A percentile compares a stretch with the other conserved stretches of the same genome.
phyloP scores from a whole-genome alignment of 73 alveolate species.

The Urostyla sp. region DNA sequence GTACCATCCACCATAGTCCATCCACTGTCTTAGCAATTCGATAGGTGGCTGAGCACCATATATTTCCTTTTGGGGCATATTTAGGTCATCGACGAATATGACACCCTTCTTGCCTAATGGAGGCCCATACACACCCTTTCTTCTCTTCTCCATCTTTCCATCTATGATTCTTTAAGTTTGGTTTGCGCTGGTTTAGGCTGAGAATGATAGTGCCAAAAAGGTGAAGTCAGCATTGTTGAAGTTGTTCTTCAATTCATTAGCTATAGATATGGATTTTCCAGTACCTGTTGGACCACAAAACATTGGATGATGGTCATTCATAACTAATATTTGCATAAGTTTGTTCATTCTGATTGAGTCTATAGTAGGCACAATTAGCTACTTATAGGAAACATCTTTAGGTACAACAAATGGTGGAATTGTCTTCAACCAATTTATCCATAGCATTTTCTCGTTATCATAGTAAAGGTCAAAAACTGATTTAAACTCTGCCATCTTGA shows the following conservation, averaged over 20 bases:
- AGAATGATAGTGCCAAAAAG: slow-evolving; percentile 92
- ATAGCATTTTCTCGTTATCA: slow-evolving; percentile 73
- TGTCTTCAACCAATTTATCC: slow-evolving; percentile 84
- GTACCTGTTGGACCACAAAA: slow-evolving; percentile 99
- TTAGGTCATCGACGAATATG: slow-evolving; percentile 99
- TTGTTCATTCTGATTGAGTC: slow-evolving; percentile 97
- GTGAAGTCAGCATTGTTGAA: slow-evolving; percentile 87
- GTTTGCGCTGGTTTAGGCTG: slow-evolving; percentile 99
- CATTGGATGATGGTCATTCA: slow-evolving; percentile 90
- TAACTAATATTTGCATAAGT: slow-evolving; percentile 88
- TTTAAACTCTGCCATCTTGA: slow-evolving; percentile 68
- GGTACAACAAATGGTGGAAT: slow-evolving; percentile 77
- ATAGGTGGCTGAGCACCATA: slow-evolving; percentile 99
- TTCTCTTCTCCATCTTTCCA: slow-evolving; percentile 96
- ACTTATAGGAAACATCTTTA: slow-evolving; percentile 86
- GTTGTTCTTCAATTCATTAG: slow-evolving; percentile 77
- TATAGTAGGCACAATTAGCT: slow-evolving; percentile 97
- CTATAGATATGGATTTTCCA: slow-evolving; percentile 97
- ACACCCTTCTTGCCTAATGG: slow-evolving; percentile 94
- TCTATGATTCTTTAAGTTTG: slow-evolving; percentile 97
- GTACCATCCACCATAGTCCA: slow-evolving; percentile 99
- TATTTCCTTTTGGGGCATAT: slow-evolving; percentile 99
- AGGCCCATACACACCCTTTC: slow-evolving; percentile 97
- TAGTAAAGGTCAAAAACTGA: slow-evolving; percentile 80
- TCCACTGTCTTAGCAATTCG: slow-evolving; percentile 99